Percentiles rank a stretch among this genome's conserved stretches.
These are phyloP conservation scores for Neofusicoccum laricinum DNA, from an alignment of 2,329 filamentous ascomycete species.

Conservation along the genomic window DNA sequence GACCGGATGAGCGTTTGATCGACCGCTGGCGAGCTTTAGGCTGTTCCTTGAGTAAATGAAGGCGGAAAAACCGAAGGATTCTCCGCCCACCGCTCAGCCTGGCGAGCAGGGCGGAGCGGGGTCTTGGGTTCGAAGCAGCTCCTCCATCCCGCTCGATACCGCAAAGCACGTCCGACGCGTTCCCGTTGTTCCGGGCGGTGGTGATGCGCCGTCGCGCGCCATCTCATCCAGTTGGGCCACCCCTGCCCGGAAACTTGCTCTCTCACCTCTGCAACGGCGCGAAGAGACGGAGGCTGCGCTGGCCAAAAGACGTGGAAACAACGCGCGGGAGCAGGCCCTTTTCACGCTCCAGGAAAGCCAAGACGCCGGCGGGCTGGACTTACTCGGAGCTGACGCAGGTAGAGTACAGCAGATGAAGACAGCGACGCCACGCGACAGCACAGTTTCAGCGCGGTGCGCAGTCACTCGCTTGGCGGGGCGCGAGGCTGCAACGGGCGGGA, in stretches of 20 bases:
- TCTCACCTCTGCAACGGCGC: not conserved
- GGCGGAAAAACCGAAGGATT: not conserved
- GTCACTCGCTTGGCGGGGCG: not conserved
- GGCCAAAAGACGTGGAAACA: not conserved
- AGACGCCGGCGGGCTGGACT: not conserved
- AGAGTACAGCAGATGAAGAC: not conserved
- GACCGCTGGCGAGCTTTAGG: constrained; percentile 1
- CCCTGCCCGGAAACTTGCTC: not conserved
- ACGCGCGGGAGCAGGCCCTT: not conserved
- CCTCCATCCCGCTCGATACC: not conserved
- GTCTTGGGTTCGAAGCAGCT: not conserved
- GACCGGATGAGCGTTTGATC: constrained; percentile 1
- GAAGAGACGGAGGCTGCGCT: not conserved
- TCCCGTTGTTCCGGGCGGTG: not conserved
- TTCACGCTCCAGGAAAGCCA: not conserved
- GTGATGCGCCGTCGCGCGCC: not conserved
- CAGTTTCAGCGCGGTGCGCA: not conserved
- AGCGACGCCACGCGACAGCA: not conserved
- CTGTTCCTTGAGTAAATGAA: constrained; percentile 7
- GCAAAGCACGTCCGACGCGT: not conserved
- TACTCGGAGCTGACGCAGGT: not conserved
- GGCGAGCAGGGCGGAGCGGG: constrained; percentile 2
- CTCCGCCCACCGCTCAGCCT: not conserved
- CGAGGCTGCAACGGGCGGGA: not conserved
- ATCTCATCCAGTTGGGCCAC: not conserved